Evolutionary conservation across 768 basidiomycete genomes (phyloP).

Genomic region (Russula sp.): DNA sequence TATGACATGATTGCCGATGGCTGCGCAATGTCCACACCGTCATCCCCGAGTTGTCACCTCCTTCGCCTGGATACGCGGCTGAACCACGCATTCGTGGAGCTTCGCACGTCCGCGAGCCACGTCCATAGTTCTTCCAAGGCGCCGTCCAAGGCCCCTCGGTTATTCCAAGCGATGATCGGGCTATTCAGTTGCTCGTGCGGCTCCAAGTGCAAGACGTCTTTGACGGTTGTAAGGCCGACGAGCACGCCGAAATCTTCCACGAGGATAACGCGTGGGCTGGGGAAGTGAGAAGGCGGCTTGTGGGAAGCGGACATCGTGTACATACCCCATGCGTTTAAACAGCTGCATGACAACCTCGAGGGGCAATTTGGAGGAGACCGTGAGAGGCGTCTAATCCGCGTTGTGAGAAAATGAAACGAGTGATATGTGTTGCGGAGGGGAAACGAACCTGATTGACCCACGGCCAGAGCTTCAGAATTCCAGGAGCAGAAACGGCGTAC

Average conservation of each 20-base stretch:
- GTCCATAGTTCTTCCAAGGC: constrained; percentile 23
- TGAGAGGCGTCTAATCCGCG: constrained; percentile 74
- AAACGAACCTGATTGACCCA: constrained; percentile 89
- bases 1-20: not conserved
- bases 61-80: constrained; percentile 13
- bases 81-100: constrained; percentile 19
- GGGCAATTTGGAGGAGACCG: constrained; percentile 85
- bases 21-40: not conserved
- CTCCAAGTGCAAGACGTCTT: constrained; percentile 87
- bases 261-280: constrained; percentile 91
- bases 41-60: constrained; percentile 10
- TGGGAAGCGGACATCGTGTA: constrained; percentile 20
- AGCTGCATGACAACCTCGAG: constrained; percentile 97
- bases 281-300: constrained; percentile 4
- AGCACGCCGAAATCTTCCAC: constrained; percentile 83
- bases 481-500: constrained; percentile 50
- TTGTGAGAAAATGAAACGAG: constrained; percentile 4
- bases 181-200: constrained; percentile 19
- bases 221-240: constrained; percentile 87
- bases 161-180: constrained; percentile 20
- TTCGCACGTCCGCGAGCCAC: constrained; percentile 19
- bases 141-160: constrained; percentile 20
- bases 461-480: constrained; percentile 67
- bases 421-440: not conserved
- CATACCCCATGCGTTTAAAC: constrained; percentile 96